Evolutionary conservation across 768 basidiomycete species (phyloP).

Genomic region (Gymnopilus junonius): DNA sequence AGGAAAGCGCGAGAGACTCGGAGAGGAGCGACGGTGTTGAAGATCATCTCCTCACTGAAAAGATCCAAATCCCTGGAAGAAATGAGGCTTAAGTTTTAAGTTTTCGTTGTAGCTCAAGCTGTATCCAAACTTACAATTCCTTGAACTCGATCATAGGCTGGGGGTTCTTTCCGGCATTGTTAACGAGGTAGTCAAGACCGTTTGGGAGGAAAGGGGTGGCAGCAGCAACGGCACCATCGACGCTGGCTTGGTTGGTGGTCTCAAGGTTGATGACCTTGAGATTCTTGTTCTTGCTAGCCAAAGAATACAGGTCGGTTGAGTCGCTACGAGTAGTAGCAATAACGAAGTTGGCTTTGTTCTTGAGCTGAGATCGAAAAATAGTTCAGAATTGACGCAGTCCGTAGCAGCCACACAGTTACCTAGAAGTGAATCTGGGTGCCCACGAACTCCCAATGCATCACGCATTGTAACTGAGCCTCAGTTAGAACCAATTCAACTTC

Average conservation of each 20-base stretch:
- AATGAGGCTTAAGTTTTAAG: background rate
- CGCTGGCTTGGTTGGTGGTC: constrained; percentile 19
- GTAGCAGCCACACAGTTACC: too few relatives aligned
- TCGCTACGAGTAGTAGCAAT: constrained; percentile 25
- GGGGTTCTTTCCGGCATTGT: constrained; percentile 22
- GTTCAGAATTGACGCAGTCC: background rate
- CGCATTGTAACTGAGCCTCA: too few relatives aligned
- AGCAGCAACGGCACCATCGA: constrained; percentile 19
- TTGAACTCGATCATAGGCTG: constrained; percentile 22
- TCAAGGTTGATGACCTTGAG: constrained; percentile 24
- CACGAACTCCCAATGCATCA: too few relatives aligned
- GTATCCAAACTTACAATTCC: constrained; percentile 21
- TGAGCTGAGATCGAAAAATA: constrained; percentile 17
- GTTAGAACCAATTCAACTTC: too few relatives aligned
- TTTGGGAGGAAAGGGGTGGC: constrained; percentile 21
- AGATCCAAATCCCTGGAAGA: constrained; percentile 20
- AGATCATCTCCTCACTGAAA: constrained; percentile 21
- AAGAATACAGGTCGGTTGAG: constrained; percentile 9
- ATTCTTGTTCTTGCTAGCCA: constrained; percentile 16
- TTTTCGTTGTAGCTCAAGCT: background rate
- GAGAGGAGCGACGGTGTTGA: constrained; percentile 24
- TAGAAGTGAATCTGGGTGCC: too few relatives aligned
- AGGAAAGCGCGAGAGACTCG: constrained; percentile 25
- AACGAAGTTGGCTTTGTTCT: constrained; percentile 24
- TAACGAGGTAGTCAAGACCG: constrained; percentile 27